Evolutionary conservation across 352 stramenopile species (phyloP).

Genomic region (Phytophthora fragariae): DNA sequence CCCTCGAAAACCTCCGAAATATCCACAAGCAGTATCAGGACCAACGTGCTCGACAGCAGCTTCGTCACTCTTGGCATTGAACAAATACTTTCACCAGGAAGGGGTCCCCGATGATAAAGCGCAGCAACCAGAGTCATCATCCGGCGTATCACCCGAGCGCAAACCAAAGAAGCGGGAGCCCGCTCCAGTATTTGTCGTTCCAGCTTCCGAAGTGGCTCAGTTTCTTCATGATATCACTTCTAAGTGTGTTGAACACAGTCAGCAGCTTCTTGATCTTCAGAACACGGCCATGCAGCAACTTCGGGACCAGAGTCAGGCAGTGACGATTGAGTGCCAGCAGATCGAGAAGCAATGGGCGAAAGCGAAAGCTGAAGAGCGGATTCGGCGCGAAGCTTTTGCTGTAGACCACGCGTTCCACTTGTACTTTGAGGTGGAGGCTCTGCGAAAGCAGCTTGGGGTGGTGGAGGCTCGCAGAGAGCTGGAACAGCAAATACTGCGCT

Average conservation of each 20-base stretch:
- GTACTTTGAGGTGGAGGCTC: slow-evolving; percentile 48
- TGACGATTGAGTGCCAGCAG: slow-evolving; percentile 12
- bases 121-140: neutral
- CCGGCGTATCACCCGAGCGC: neutral
- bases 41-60: neutral
- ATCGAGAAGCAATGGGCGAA: slow-evolving; percentile 18
- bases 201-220: slow-evolving; percentile 29
- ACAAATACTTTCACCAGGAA: slow-evolving; percentile 25
- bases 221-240: slow-evolving; percentile 20
- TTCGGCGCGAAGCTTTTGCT: slow-evolving; percentile 54
- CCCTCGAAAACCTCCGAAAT: neutral
- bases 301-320: slow-evolving; percentile 16
- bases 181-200: slow-evolving; percentile 24
- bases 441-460: slow-evolving; percentile 39
- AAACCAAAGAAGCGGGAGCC: neutral
- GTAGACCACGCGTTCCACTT: slow-evolving; percentile 53
- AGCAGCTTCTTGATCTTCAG: slow-evolving; percentile 32
- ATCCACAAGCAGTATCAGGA: neutral
- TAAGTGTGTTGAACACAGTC: slow-evolving; percentile 26
- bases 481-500: slow-evolving; percentile 52
- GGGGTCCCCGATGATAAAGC: neutral
- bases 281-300: slow-evolving; percentile 21
- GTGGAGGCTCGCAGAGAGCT: slow-evolving; percentile 42
- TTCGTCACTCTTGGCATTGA: slow-evolving; percentile 24
- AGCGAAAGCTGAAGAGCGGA: slow-evolving; percentile 33